phyloP scores from a whole-genome alignment of 1,139 yeast species.

The Nakaseomyces nivariensis region DNA sequence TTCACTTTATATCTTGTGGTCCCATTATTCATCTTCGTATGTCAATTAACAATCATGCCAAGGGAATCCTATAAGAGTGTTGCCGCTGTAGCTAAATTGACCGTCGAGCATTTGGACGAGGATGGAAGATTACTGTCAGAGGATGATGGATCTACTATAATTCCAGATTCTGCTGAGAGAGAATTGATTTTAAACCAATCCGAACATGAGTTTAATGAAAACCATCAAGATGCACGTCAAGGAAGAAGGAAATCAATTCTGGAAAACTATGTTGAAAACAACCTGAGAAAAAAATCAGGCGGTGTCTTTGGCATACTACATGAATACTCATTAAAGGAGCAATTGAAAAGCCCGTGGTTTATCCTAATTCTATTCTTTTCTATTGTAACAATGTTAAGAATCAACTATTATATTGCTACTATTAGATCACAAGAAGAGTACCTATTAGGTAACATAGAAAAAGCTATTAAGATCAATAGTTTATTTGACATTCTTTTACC shows the following conservation, averaged over 20 bases:
- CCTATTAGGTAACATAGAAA: conserved; percentile 44
- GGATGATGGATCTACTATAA: conserved; percentile 25
- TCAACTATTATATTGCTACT: conserved; percentile 87
- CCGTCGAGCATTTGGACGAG: conserved; percentile 63
- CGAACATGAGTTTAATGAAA: conserved; percentile 7
- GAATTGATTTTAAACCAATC: conserved; percentile 24
- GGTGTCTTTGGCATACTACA: conserved; percentile 86
- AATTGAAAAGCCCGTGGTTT: conserved; percentile 72
- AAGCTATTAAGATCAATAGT: conserved; percentile 53
- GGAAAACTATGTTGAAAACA: conserved; percentile 52
- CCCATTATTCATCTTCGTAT: conserved; percentile 61
- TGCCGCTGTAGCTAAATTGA: conserved; percentile 48
- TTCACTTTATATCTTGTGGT: conserved; percentile 59
- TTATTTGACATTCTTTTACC: conserved; percentile 82
- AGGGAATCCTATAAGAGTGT: conserved; percentile 55
- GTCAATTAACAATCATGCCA: conserved; percentile 78
- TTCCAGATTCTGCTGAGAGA: conserved; percentile 14
- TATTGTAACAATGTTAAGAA: conserved; percentile 78
- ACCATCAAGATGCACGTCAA: conserved; percentile 4
- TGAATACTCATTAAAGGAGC: conserved; percentile 49
- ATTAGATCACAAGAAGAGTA: conserved; percentile 67
- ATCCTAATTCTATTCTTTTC: conserved; percentile 66
- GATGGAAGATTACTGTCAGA: conserved; percentile 30
- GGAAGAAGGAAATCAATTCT: conserved; percentile 39
- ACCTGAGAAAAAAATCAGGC: conserved; percentile 45